These are phyloP conservation scores for Neofusicoccum parvum DNA, from an alignment of 2,329 filamentous ascomycete genomes.

Conservation along the genomic window DNA sequence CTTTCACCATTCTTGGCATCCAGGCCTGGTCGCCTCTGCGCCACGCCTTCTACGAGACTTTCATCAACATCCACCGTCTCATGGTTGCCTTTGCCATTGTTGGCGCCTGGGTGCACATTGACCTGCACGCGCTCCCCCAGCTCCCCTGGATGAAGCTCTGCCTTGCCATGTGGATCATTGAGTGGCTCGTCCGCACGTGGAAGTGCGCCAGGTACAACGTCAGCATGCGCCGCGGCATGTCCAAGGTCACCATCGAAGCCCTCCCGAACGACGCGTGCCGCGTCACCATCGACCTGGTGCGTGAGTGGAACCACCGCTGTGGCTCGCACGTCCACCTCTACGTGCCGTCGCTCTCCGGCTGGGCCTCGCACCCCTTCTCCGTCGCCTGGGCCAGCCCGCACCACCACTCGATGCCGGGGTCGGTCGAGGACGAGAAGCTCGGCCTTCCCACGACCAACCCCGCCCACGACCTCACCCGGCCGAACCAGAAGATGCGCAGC, in stretches of 20 bases:
- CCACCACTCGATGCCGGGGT: conserved; percentile 8
- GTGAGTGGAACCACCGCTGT: conserved; percentile 55
- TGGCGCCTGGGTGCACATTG: conserved; percentile 78
- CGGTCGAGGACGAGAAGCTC: conserved; percentile 36
- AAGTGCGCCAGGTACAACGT: conserved; percentile 58
- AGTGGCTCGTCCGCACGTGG: conserved; percentile 55
- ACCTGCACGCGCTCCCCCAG: conserved; percentile 67
- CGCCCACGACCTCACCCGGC: conserved; percentile 31
- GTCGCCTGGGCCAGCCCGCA: conserved; percentile 37
- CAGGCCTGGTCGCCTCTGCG: conserved; percentile 77
- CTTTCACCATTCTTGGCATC: conserved; percentile 68
- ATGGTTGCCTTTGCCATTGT: conserved; percentile 69
- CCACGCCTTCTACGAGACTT: conserved; percentile 97
- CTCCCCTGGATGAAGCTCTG: conserved; percentile 74
- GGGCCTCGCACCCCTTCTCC: conserved; percentile 53
- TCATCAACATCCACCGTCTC: conserved; percentile 82
- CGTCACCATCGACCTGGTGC: conserved; percentile 61
- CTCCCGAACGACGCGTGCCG: conserved; percentile 62
- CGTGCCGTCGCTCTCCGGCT: conserved; percentile 50
- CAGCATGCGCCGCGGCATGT: conserved; percentile 49
- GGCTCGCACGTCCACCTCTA: conserved; percentile 65
- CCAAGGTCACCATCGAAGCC: conserved; percentile 59
- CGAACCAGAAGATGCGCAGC: conserved; percentile 39
- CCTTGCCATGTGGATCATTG: conserved; percentile 74
- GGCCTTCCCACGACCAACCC: conserved; percentile 27